phyloP scores from a whole-genome alignment of 495 filamentous ascomycete genomes.

The Tetracladium marchalianum region DNA sequence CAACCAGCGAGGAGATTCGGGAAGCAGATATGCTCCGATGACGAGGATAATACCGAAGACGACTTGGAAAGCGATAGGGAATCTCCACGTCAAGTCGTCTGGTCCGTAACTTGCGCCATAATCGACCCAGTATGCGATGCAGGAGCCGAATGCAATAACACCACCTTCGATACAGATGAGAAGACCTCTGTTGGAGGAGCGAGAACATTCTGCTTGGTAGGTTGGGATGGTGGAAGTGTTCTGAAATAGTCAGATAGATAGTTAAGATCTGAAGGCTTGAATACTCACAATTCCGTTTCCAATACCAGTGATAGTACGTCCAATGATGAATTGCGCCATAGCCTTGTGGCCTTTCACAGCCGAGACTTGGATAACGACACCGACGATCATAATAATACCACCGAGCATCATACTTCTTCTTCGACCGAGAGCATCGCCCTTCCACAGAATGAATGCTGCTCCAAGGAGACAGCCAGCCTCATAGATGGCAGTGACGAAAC shows the following conservation, averaged over 20 bases:
- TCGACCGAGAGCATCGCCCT: conserved; percentile 61
- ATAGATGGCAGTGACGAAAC: conserved; percentile 74
- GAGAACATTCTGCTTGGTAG: conserved; percentile 70
- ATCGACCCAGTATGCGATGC: conserved; percentile 79
- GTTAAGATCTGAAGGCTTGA: background rate
- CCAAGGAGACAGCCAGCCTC: conserved; percentile 71
- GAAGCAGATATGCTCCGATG: conserved; percentile 53
- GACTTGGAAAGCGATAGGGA: conserved; percentile 77
- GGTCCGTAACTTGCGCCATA: conserved; percentile 66
- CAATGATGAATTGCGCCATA: conserved; percentile 63
- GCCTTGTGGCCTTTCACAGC: conserved; percentile 30
- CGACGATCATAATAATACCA: conserved; percentile 60
- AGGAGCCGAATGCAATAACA: conserved; percentile 66
- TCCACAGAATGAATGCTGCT: conserved; percentile 57
- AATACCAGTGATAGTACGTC: conserved; percentile 62
- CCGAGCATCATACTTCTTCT: conserved; percentile 50
- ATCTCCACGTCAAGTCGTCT: conserved; percentile 58
- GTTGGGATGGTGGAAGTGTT: conserved; percentile 72
- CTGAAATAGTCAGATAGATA: background rate
- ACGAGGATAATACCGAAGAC: conserved; percentile 60
- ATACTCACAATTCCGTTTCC: conserved; percentile 53
- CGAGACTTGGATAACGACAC: conserved; percentile 60
- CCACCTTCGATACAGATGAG: conserved; percentile 79
- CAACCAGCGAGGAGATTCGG: conserved; percentile 71
- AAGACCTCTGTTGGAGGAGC: conserved; percentile 67